phyloP scores from a whole-genome alignment of 495 filamentous ascomycete species.

The Letharia lupina region DNA sequence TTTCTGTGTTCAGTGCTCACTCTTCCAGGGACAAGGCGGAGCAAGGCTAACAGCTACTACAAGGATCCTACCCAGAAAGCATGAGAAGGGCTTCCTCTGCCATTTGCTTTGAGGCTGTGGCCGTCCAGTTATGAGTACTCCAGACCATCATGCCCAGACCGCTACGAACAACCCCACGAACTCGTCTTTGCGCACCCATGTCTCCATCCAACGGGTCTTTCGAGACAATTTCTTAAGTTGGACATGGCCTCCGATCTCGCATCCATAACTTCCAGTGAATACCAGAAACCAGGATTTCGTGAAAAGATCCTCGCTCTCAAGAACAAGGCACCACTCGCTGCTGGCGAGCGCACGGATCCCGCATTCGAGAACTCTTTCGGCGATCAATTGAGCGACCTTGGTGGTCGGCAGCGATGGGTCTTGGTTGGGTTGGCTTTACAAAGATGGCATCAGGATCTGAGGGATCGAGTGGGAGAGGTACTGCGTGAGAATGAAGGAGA shows the following conservation, averaged over 20 bases:
- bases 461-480: neutral
- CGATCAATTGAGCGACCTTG: conserved; percentile 5
- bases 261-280: neutral
- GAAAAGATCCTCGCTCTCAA: conserved; percentile 1
- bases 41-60: neutral
- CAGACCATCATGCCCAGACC: neutral
- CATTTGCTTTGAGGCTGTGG: neutral
- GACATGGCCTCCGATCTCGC: conserved; percentile 1
- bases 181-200: neutral
- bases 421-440: conserved; percentile 3
- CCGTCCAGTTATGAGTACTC: neutral
- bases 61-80: neutral
- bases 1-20: neutral
- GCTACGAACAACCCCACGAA: neutral
- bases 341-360: conserved; percentile 1
- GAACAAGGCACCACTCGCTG: neutral
- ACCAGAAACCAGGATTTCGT: neutral
- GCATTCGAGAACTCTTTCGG: conserved; percentile 11
- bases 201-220: neutral
- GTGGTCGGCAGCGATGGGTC: conserved; percentile 5
- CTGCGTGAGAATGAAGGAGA: conserved; percentile 3
- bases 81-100: neutral
- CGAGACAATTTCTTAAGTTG: neutral
- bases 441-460: conserved; percentile 3
- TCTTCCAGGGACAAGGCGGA: neutral